Evolutionary conservation across 2,329 filamentous ascomycete species (phyloP).

Genomic region (Ramularia collo-cygni): DNA sequence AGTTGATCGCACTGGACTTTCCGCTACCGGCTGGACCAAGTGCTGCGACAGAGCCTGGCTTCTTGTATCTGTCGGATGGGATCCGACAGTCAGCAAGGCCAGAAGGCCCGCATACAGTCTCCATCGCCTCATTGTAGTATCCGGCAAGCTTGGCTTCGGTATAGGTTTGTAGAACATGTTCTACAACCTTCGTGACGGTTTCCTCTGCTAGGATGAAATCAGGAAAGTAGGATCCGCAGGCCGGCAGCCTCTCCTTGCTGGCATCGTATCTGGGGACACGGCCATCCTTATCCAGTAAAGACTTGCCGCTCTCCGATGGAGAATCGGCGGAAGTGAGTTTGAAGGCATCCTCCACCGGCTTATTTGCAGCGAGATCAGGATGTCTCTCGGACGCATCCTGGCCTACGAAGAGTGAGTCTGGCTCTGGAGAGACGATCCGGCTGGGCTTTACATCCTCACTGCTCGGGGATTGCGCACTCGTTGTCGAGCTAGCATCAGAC

Average conservation of each 20-base stretch:
- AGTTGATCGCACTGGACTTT: constrained; percentile 12
- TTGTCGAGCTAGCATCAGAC: too few species aligned
- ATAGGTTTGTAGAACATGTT: neutral
- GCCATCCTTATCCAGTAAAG: neutral
- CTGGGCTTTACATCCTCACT: too few species aligned
- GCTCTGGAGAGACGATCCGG: too few species aligned
- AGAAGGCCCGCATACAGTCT: neutral
- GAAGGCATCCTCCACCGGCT: too few species aligned
- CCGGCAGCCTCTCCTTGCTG: neutral
- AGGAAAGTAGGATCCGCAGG: constrained; percentile 1
- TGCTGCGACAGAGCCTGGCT: constrained; percentile 1
- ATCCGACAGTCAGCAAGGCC: constrained; percentile 2
- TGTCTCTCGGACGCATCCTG: too few species aligned
- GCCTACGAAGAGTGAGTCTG: too few species aligned
- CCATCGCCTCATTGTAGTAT: constrained; percentile 6
- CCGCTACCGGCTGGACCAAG: constrained; percentile 14
- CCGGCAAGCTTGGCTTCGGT: neutral
- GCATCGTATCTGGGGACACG: neutral
- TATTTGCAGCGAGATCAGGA: too few species aligned
- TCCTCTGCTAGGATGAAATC: constrained; percentile 4
- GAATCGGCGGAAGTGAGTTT: too few species aligned
- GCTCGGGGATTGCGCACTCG: too few species aligned
- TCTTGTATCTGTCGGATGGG: constrained; percentile 4
- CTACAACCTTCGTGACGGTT: neutral
- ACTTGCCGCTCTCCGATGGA: too few species aligned